Percentiles rank a stretch among this genome's conserved stretches.
Conservation (phyloP, 1,139 yeast species). For the Candida tetrigidarum region DNA sequence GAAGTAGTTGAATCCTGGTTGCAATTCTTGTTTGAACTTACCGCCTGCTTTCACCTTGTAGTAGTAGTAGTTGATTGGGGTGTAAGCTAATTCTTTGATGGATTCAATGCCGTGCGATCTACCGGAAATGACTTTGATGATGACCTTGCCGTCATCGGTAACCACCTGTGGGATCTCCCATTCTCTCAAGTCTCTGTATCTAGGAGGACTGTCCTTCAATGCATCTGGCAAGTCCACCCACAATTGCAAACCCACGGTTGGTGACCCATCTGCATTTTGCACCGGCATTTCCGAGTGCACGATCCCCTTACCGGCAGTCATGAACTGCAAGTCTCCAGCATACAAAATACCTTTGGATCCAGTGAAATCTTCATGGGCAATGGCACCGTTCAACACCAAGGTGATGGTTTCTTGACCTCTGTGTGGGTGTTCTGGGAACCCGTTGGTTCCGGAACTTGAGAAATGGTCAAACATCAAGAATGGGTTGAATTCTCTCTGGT, state of each 20-base stretch:
- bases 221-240: constrained; percentile 90
- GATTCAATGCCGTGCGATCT: constrained; percentile 76
- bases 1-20: constrained; percentile 72
- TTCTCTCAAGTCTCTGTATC: constrained; percentile 78
- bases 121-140: constrained; percentile 79
- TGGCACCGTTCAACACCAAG: constrained; percentile 68
- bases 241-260: constrained; percentile 76
- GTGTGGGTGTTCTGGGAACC: constrained; percentile 94
- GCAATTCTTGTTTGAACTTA: constrained; percentile 61
- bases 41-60: constrained; percentile 72
- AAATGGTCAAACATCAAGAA: constrained; percentile 88
- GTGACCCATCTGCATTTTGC: constrained; percentile 55
- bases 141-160: constrained; percentile 69
- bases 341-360: constrained; percentile 78
- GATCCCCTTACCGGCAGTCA: constrained; percentile 94
- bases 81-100: constrained; percentile 75
- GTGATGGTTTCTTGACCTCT: constrained; percentile 91
- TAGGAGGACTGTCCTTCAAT: constrained; percentile 70
- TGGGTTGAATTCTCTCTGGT: constrained; percentile 76
- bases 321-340: constrained; percentile 90
- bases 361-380: constrained; percentile 93
- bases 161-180: constrained; percentile 70
- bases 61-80: constrained; percentile 82
- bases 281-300: constrained; percentile 89
- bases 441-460: constrained; percentile 53